These are phyloP conservation scores for Fusarium multiceps DNA, from an alignment of 2,329 filamentous ascomycete genomes.

Conservation along the genomic window DNA sequence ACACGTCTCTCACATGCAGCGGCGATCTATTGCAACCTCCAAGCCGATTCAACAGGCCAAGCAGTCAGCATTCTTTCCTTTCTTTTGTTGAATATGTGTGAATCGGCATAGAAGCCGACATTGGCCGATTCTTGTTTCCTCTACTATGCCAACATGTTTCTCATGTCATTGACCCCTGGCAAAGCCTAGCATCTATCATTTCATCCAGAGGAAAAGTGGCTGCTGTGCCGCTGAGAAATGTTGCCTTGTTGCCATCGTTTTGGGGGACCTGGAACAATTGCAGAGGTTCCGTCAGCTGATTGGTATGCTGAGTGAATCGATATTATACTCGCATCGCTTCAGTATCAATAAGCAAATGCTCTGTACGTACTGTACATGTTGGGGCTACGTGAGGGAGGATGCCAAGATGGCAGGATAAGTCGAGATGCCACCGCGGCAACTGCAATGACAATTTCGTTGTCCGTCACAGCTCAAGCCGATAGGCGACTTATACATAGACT, in stretches of 20 bases:
- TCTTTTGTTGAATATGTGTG: not conserved
- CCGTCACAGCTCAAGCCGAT: not conserved
- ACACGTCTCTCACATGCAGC: slow-evolving; percentile 25
- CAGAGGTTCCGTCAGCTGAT: slow-evolving; percentile 31
- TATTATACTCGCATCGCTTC: not conserved
- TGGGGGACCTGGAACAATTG: slow-evolving; percentile 15
- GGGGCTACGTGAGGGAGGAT: not conserved
- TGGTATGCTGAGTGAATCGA: slow-evolving; percentile 8
- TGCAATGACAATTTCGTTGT: not conserved
- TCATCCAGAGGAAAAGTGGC: slow-evolving; percentile 6
- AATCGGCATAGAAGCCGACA: not conserved
- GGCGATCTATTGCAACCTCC: slow-evolving; percentile 18
- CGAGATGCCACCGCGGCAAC: not conserved
- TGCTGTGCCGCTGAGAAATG: slow-evolving; percentile 8
- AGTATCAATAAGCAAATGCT: not conserved
- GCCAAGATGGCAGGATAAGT: not conserved
- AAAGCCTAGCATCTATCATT: not conserved
- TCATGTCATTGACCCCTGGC: too few relatives aligned
- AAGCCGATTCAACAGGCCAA: not conserved
- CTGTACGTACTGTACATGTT: not conserved
- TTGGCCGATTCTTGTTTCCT: not conserved
- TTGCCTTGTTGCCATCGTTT: slow-evolving; percentile 11
- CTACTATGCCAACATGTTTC: not conserved
- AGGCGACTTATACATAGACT: not conserved
- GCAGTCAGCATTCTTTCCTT: slow-evolving; percentile 17